phyloP scores from a whole-genome alignment of 1,284 basidiomycete species.

The Sanghuangporus baumii region DNA sequence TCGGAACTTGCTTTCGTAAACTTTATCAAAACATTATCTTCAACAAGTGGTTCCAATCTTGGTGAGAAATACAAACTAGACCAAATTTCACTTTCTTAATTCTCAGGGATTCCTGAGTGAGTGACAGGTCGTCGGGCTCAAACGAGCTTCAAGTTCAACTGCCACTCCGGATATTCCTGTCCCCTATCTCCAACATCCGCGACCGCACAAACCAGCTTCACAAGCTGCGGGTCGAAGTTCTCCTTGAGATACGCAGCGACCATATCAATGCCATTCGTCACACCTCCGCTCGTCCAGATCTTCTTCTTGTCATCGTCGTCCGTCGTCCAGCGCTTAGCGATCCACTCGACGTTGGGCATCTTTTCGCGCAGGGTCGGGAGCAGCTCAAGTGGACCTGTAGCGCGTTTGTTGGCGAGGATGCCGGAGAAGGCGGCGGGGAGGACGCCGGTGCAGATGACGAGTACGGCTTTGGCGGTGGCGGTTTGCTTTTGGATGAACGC shows the following conservation, averaged over 20 bases:
- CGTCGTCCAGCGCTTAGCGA: slow-evolving; percentile 6
- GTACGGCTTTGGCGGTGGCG: not conserved
- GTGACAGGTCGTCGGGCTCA: not conserved
- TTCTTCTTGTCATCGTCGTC: not conserved
- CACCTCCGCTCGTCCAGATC: slow-evolving; percentile 15
- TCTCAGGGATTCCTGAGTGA: not conserved
- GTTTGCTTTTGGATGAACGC: slow-evolving; percentile 10
- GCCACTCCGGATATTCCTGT: slow-evolving; percentile 6
- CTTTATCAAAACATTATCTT: too few species aligned
- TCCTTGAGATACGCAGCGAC: slow-evolving; percentile 11
- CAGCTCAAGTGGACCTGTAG: slow-evolving; percentile 8
- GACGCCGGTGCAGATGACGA: slow-evolving; percentile 13
- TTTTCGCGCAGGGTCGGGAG: slow-evolving; percentile 6
- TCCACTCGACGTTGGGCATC: slow-evolving; percentile 12
- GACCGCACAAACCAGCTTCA: not conserved
- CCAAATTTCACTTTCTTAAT: not conserved
- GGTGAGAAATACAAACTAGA: not conserved
- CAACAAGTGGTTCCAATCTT: not conserved
- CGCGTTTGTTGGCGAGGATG: slow-evolving; percentile 12
- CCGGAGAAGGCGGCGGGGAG: slow-evolving; percentile 11
- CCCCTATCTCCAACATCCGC: slow-evolving; percentile 10
- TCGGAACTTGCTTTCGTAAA: too few species aligned
- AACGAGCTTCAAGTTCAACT: not conserved
- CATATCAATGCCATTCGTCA: slow-evolving; percentile 16
- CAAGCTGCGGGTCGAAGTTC: not conserved